phyloP scores from a whole-genome alignment of 768 basidiomycete species.

The Russula sp. region DNA sequence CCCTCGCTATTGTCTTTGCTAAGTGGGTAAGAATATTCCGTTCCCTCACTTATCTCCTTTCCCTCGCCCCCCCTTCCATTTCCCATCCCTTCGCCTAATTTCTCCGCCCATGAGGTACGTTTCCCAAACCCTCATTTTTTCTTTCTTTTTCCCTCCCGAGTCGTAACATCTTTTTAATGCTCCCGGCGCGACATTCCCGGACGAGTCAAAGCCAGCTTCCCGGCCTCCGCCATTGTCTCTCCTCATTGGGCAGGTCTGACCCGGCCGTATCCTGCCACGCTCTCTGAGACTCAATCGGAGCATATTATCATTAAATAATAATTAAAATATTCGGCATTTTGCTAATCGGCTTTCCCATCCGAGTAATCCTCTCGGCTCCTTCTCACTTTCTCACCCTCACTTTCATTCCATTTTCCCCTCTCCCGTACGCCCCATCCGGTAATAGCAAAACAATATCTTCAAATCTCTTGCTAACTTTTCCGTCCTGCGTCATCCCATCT shows the following conservation, averaged over 20 bases:
- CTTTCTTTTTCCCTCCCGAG: slow-evolving; percentile 13
- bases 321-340: slow-evolving; percentile 6
- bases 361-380: not conserved
- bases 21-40: slow-evolving; percentile 15
- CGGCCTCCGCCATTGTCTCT: not conserved
- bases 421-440: slow-evolving; percentile 10
- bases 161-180: not conserved
- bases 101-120: slow-evolving; percentile 2
- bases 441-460: slow-evolving; percentile 14
- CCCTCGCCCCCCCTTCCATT: slow-evolving; percentile 11
- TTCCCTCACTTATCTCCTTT: slow-evolving; percentile 14
- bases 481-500: slow-evolving; percentile 10
- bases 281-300: not conserved
- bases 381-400: not conserved
- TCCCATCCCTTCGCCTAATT: slow-evolving; percentile 15
- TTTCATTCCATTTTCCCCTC: not conserved
- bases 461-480: not conserved
- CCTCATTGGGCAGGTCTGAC: slow-evolving; percentile 1
- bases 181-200: not conserved
- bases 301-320: not conserved
- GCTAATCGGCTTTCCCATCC: slow-evolving; percentile 14
- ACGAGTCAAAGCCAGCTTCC: slow-evolving; percentile 7
- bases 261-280: not conserved
- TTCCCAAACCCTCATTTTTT: not conserved
- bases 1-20: slow-evolving; percentile 22